phyloP scores from a whole-genome alignment of 805 yeast species.

The Kodamaea restingae region DNA sequence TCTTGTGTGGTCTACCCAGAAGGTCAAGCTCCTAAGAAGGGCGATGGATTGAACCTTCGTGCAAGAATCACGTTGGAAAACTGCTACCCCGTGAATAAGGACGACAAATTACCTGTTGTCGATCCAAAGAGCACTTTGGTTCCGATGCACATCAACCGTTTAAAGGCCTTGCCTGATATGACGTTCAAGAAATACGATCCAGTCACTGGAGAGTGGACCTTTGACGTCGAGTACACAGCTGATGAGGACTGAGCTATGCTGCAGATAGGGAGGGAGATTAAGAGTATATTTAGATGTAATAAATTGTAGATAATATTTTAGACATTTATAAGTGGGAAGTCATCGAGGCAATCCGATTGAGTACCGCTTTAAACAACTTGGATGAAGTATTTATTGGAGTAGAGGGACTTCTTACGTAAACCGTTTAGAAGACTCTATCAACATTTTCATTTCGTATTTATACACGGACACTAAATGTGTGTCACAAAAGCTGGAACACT shows the following conservation, averaged over 20 bases:
- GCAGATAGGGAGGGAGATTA: background rate
- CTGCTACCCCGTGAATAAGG: slow-evolving; percentile 75
- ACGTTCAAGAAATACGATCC: slow-evolving; percentile 76
- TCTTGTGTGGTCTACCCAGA: slow-evolving; percentile 73
- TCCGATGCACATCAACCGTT: slow-evolving; percentile 60
- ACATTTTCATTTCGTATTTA: too few relatives aligned
- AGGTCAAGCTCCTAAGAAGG: slow-evolving; percentile 55
- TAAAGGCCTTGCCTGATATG: slow-evolving; percentile 56
- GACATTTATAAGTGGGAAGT: too few relatives aligned
- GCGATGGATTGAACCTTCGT: slow-evolving; percentile 81
- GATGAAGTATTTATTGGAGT: too few relatives aligned
- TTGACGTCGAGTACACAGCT: slow-evolving; percentile 41
- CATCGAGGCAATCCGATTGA: too few relatives aligned
- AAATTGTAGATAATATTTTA: too few relatives aligned
- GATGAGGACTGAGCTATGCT: slow-evolving; percentile 2
- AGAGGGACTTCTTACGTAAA: too few relatives aligned
- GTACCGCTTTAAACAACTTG: too few relatives aligned
- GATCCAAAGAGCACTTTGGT: slow-evolving; percentile 75
- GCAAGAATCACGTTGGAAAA: slow-evolving; percentile 70
- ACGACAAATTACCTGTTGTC: slow-evolving; percentile 65
- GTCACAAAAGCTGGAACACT: too few relatives aligned
- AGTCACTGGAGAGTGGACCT: slow-evolving; percentile 67
- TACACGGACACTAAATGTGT: too few relatives aligned
- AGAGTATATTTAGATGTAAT: background rate
- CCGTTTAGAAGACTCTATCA: too few relatives aligned